Base-by-base conservation (phyloP, 2,329 filamentous ascomycete genomes). In the Sporothrix euskadiensis region DNA sequence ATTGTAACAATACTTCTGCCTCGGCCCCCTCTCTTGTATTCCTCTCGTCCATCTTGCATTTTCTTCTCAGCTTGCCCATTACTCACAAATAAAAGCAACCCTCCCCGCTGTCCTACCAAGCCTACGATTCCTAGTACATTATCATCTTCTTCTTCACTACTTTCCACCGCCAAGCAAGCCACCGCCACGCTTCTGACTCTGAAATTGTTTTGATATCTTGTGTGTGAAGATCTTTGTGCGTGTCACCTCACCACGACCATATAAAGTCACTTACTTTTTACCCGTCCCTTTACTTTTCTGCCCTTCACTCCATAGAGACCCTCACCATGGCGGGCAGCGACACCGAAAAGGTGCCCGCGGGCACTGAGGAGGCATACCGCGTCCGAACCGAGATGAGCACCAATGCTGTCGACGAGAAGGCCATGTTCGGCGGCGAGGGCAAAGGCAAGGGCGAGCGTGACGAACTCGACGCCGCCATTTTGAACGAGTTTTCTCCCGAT, bases 401-500 rank as follows among this genome's bases (percentile, higher is more conserved):
- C 56, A 32, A n/a, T n/a, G 56, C 61, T 10, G 1, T 56, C 3
- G 73, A 74, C 30, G 73, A 74, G 5, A 74, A 74, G 72, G 59
- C 49, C 56, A 30, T 44, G 22, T 54, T n/a, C 4, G 49, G 56
- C 10, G 26, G 30, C 56, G 16, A 56, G 41, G 30, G 63, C 47
- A 52, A 39, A 8, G 66, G 9, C 16, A 52, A 39, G 16, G 66
- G 9, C 16, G 47, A 69, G 26, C 26, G 32, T 39, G 66, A 30
- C 4, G 66, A 30, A 0, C 22, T 47, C 19, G 32, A 72, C 32
- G 66, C 74, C n/a, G 70, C 73, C 22, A 75, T 79, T 14, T 81
- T 83, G 74, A 78, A 83, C 75, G 85, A 83, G 71, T 90, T 91
- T 80, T 85, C 88, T 0, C 84, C 85, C 0, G 81, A 84, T 22